A percentile compares a stretch with the other conserved stretches of the same genome.
Conservation (phyloP, 2,329 filamentous ascomycete genomes). For the Acephala macrosclerotiorum region DNA sequence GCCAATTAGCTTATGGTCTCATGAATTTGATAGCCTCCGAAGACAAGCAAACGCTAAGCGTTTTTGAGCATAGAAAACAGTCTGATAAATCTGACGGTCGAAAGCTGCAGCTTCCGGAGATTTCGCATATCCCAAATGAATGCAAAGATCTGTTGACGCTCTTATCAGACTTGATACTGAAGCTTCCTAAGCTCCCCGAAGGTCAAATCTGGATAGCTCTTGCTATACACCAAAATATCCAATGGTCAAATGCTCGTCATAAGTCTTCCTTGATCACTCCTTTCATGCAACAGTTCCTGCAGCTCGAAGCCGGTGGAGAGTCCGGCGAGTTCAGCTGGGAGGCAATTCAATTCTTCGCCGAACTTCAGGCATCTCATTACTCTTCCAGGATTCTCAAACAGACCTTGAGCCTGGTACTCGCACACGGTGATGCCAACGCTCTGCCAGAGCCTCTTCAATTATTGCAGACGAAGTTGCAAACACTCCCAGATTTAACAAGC, state of each 20-base stretch:
- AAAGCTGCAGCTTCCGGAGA: conserved; percentile 38
- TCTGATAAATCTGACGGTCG: conserved; percentile 36
- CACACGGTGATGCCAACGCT: background rate
- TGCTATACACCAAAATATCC: conserved; percentile 41
- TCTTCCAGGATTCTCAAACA: conserved; percentile 45
- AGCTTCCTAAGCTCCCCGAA: conserved; percentile 26
- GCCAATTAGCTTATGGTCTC: conserved; percentile 62
- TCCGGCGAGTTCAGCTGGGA: conserved; percentile 40
- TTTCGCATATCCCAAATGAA: conserved; percentile 34
- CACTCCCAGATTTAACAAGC: conserved; percentile 35
- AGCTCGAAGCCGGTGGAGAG: conserved; percentile 10
- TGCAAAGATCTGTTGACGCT: conserved; percentile 32
- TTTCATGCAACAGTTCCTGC: conserved; percentile 24
- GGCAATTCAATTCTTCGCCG: conserved; percentile 41
- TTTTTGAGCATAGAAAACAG: conserved; percentile 43
- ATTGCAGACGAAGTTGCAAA: conserved; percentile 31
- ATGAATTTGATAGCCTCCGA: conserved; percentile 49
- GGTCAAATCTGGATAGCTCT: conserved; percentile 38
- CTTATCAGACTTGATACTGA: conserved; percentile 26
- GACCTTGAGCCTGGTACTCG: conserved; percentile 34
- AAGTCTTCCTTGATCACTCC: conserved; percentile 33
- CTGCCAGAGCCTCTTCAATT: conserved; percentile 22
- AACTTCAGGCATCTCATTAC: conserved; percentile 43
- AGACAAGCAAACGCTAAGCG: conserved; percentile 28
- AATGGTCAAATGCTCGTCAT: conserved; percentile 35